Evolutionary conservation across 352 stramenopile species (phyloP), one percentile per base, ranked within the genome.

Genomic region (Pythium phragmiticola): DNA sequence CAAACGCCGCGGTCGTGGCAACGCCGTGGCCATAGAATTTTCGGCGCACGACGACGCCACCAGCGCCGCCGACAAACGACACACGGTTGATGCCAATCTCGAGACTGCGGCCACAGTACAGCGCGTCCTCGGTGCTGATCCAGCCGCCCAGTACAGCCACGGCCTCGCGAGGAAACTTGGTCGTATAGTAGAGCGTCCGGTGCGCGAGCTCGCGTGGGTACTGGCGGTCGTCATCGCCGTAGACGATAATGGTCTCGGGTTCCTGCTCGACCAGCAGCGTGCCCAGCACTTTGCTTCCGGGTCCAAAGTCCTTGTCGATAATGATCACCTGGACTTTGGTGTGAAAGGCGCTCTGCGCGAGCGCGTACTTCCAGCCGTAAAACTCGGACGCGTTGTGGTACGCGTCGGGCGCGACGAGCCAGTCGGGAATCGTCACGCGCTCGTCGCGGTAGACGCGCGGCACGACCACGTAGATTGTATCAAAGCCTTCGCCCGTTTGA

Each of bases 241-340:
- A 86, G 2, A 86, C 75, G 57, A 86, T 82, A n/a, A 86, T 70
- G 1, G 77, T 84, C n/a, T 86, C 73, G 2, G 75, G 69, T 21
- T 86, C 77, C 26, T 80, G 73, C 54, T 86, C 77, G 11, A 82
- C 71, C 42, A 86, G 60, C 30, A 86, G 39, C 13, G 73, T 74
- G 11, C 77, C 77, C 14, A 84, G 69, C 30, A 84, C 68, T 67
- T 87, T 87, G 36, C 74, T 84, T 2, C 74, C 74, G 0, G 78
- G 78, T 4, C 78, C 78, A 68, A 82, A 82, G 65, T 84, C 78
- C 42, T 63, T 78, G 49, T 87, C 78, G 14, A 87, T 16, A 14
- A 82, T 53, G 19, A 87, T 57, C 7, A 87, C 19, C 5, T 33
- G 53, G 17, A 83, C 48, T 16, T 74, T 74, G 0, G 62, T 33